These are phyloP conservation scores for Draba incana DNA, from an alignment of 345 rosid genomes.

Conservation along the genomic window DNA sequence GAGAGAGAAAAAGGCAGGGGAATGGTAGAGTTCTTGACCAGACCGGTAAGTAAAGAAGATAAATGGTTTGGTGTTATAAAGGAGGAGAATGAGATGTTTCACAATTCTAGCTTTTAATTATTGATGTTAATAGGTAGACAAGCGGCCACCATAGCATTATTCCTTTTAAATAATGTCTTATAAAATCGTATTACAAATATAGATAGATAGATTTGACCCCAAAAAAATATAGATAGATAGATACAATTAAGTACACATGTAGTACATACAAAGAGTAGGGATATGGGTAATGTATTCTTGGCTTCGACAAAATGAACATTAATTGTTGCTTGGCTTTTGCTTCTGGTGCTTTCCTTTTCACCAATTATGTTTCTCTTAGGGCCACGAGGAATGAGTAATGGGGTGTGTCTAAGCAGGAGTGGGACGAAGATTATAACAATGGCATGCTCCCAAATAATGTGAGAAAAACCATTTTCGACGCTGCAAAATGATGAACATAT, in stretches of 20 bases:
- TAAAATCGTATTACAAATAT: constrained; percentile 7
- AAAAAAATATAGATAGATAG: neutral
- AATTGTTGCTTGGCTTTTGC: constrained; percentile 27
- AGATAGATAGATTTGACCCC: neutral
- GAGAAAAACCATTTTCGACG: no score
- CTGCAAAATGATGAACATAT: no score
- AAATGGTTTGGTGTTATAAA: constrained; percentile 38
- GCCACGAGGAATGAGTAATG: neutral
- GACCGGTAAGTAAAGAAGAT: constrained; percentile 42
- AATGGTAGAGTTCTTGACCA: constrained; percentile 31
- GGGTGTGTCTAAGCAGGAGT: neutral
- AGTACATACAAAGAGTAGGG: neutral
- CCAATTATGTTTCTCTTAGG: constrained; percentile 1
- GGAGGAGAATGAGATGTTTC: constrained; percentile 36
- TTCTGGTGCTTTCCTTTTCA: neutral
- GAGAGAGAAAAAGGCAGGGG: neutral
- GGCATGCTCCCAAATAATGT: neutral
- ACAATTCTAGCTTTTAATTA: constrained; percentile 7
- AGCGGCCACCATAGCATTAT: constrained; percentile 23
- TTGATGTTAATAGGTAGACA: constrained; percentile 35
- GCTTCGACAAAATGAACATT: constrained; percentile 20
- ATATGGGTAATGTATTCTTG: constrained; percentile 1
- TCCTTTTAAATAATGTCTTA: constrained; percentile 3
- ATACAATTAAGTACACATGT: constrained; percentile 16
- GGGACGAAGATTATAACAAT: neutral